phyloP scores from a whole-genome alignment of 2,329 filamentous ascomycete species.

The Lasiodiplodia hormozganensis region DNA sequence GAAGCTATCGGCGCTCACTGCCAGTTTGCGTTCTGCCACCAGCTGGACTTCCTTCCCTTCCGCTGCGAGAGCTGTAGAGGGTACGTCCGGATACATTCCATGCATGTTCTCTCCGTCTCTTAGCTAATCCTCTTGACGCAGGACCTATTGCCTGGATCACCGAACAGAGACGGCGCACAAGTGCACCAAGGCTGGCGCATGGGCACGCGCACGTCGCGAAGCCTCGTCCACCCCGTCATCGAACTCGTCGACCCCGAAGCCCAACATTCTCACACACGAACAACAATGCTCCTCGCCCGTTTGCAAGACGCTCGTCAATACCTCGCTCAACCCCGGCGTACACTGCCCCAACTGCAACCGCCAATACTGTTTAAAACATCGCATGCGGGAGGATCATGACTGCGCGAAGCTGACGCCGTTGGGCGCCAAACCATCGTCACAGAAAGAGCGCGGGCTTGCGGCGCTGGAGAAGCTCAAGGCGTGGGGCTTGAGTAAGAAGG shows the following conservation, averaged over 20 bases:
- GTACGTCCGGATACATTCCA: slow-evolving; percentile 38
- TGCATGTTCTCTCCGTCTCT: not conserved
- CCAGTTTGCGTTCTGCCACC: slow-evolving; percentile 88
- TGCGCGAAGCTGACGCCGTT: slow-evolving; percentile 76
- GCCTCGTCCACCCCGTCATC: slow-evolving; percentile 40
- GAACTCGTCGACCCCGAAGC: slow-evolving; percentile 48
- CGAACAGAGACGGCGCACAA: slow-evolving; percentile 83
- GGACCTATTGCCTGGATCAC: slow-evolving; percentile 92
- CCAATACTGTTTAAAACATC: slow-evolving; percentile 79
- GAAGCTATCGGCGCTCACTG: slow-evolving; percentile 90
- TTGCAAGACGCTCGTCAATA: slow-evolving; percentile 77
- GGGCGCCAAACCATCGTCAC: slow-evolving; percentile 57
- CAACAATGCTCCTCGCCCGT: slow-evolving; percentile 71
- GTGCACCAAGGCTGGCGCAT: slow-evolving; percentile 66
- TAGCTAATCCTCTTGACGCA: slow-evolving; percentile 38
- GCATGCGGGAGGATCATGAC: slow-evolving; percentile 80
- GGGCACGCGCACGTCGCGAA: slow-evolving; percentile 60
- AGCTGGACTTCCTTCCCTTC: slow-evolving; percentile 96
- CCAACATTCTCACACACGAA: slow-evolving; percentile 65
- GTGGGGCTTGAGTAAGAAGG: slow-evolving; percentile 80
- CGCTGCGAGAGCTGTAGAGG: slow-evolving; percentile 84
- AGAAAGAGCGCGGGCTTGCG: slow-evolving; percentile 70
- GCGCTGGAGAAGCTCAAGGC: slow-evolving; percentile 79
- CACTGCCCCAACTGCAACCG: slow-evolving; percentile 76
- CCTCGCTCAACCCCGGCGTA: slow-evolving; percentile 69